Evolutionary conservation across 352 stramenopile genomes (phyloP).

Genomic region (Phytophthora pistaciae): DNA sequence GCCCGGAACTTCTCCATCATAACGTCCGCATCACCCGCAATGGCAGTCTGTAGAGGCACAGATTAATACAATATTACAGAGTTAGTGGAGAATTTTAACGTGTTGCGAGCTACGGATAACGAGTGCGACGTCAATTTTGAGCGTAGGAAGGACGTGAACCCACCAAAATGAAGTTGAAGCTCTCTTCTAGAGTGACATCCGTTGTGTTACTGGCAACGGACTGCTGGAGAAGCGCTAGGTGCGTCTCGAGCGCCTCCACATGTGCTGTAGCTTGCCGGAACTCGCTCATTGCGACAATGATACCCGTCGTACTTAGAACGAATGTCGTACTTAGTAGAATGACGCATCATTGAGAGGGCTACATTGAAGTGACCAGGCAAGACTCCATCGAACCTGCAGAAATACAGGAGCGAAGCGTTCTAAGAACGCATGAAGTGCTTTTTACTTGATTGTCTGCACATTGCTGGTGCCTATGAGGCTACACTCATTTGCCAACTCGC

Average conservation of each 20-base stretch:
- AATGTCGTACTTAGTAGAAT: background rate
- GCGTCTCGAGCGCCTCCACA: slow-evolving; percentile 54
- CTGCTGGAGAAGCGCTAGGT: slow-evolving; percentile 42
- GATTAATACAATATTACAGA: slow-evolving; percentile 12
- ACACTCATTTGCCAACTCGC: slow-evolving; percentile 1
- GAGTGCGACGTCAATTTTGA: slow-evolving; percentile 11
- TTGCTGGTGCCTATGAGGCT: background rate
- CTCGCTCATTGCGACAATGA: slow-evolving; percentile 56
- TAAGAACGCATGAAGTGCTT: background rate
- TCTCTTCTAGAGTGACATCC: slow-evolving; percentile 18
- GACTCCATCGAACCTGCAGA: background rate
- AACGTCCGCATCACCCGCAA: slow-evolving; percentile 39
- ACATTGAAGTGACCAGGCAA: slow-evolving; percentile 7
- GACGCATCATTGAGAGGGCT: background rate
- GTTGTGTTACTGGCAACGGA: background rate
- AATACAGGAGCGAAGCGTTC: background rate
- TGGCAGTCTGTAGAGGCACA: slow-evolving; percentile 26
- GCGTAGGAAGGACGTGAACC: background rate
- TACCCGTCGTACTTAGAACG: background rate
- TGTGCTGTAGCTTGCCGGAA: slow-evolving; percentile 50
- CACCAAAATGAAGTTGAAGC: slow-evolving; percentile 44
- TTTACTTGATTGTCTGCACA: background rate
- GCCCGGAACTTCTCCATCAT: slow-evolving; percentile 64
- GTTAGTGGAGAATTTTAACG: background rate
- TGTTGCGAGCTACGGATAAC: background rate